Evolutionary conservation across 306 rosid genomes (phyloP).

Genomic region (Argentina anserina): DNA sequence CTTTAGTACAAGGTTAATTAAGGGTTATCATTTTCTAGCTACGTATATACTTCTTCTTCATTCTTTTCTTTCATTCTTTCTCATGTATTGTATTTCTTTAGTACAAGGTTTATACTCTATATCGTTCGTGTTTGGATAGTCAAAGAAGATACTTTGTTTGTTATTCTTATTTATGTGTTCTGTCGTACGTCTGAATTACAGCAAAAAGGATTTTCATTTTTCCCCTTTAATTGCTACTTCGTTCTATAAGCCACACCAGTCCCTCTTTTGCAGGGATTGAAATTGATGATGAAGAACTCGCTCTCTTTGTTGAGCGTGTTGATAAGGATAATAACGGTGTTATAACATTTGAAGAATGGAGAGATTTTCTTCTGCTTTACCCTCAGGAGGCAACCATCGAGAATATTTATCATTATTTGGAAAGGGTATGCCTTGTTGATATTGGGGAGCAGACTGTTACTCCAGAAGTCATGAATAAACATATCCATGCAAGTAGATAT

Average conservation of each 20-base stretch:
- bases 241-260: conserved; percentile 51
- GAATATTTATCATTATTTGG: conserved; percentile 84
- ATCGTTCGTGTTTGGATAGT: too few species aligned
- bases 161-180: not conserved
- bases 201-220: not conserved
- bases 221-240: conserved; percentile 19
- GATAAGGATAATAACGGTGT: conserved; percentile 88
- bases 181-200: not conserved
- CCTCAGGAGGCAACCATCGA: conserved; percentile 90
- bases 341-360: conserved; percentile 88
- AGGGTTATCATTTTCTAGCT: too few species aligned
- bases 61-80: too few species aligned
- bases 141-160: too few species aligned
- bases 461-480: conserved; percentile 72
- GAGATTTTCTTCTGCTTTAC: conserved; percentile 80
- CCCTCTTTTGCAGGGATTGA: conserved; percentile 67
- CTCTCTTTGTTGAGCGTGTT: conserved; percentile 83
- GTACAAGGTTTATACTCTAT: too few species aligned
- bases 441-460: conserved; percentile 80
- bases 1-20: too few species aligned
- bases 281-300: conserved; percentile 80
- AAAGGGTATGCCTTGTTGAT: conserved; percentile 81
- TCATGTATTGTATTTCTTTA: too few species aligned
- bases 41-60: too few species aligned
- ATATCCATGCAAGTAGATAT: conserved; percentile 71